Evolutionary conservation across 441 rosid genomes (phyloP).

Genomic region (Populus hybrid): DNA sequence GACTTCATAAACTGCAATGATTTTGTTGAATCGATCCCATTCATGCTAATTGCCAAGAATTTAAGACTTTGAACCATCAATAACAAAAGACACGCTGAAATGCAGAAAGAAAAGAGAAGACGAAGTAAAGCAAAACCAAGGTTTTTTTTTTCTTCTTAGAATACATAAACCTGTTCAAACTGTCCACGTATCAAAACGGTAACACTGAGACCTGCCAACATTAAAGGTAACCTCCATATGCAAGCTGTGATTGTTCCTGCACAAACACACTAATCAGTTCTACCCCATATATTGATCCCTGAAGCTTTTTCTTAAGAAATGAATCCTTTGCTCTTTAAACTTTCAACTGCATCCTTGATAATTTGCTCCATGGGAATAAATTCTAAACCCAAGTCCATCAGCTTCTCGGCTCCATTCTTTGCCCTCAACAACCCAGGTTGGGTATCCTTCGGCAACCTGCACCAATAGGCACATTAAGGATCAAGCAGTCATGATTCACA

Average conservation of each 20-base stretch:
- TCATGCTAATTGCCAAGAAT: too few relatives aligned
- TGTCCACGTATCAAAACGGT: too few relatives aligned
- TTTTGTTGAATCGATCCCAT: too few relatives aligned
- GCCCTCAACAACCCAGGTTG: constrained; percentile 72
- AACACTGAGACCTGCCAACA: not conserved
- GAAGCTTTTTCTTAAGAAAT: constrained; percentile 34
- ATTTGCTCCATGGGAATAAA: constrained; percentile 82
- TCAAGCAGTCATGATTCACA: not conserved
- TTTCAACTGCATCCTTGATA: constrained; percentile 71
- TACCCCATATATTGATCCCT: not conserved
- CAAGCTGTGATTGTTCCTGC: not conserved
- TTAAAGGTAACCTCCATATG: not conserved
- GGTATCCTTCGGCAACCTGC: constrained; percentile 72
- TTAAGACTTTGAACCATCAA: too few relatives aligned
- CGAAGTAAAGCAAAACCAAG: too few relatives aligned
- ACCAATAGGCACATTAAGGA: not conserved
- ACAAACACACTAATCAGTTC: not conserved
- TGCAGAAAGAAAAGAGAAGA: too few relatives aligned
- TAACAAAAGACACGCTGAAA: too few relatives aligned
- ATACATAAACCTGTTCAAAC: too few relatives aligned
- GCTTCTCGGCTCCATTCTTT: constrained; percentile 61
- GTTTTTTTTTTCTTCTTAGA: too few relatives aligned
- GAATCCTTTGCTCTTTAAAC: constrained; percentile 65
- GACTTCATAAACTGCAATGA: too few relatives aligned
- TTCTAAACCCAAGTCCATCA: constrained; percentile 74